phyloP scores from a whole-genome alignment of 495 filamentous ascomycete species.

The Podospora appendiculata region DNA sequence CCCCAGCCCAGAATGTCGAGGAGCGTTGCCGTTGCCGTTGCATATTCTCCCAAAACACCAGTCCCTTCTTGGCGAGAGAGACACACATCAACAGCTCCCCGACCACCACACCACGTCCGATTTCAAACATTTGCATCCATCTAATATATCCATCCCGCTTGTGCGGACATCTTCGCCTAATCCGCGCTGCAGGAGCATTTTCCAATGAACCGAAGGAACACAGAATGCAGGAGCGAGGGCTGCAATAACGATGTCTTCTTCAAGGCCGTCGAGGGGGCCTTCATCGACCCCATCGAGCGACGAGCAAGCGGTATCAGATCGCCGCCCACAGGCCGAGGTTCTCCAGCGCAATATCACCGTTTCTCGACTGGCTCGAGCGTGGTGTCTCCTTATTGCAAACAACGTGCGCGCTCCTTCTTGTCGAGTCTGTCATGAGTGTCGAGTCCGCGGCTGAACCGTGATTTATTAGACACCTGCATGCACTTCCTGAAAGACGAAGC shows the following conservation, averaged over 20 bases:
- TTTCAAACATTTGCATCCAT: too few relatives aligned
- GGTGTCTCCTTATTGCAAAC: constrained; percentile 16
- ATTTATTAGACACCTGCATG: constrained; percentile 13
- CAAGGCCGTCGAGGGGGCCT: constrained; percentile 14
- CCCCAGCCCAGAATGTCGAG: too few relatives aligned
- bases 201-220: constrained; percentile 11
- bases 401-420: constrained; percentile 7
- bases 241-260: constrained; percentile 15
- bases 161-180: too few relatives aligned
- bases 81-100: too few relatives aligned
- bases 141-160: too few relatives aligned
- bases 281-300: constrained; percentile 8
- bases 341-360: constrained; percentile 7
- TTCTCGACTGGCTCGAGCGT: constrained; percentile 8
- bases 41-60: too few relatives aligned
- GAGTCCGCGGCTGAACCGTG: not conserved
- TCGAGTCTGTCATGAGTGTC: not conserved
- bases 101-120: too few relatives aligned
- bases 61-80: too few relatives aligned
- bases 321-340: constrained; percentile 6
- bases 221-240: constrained; percentile 15
- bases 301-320: constrained; percentile 5
- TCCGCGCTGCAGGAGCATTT: not conserved
- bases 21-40: too few relatives aligned
- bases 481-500: constrained; percentile 15